Evolutionary conservation across 768 basidiomycete genomes (phyloP).

Genomic region (Suillus bovinus): DNA sequence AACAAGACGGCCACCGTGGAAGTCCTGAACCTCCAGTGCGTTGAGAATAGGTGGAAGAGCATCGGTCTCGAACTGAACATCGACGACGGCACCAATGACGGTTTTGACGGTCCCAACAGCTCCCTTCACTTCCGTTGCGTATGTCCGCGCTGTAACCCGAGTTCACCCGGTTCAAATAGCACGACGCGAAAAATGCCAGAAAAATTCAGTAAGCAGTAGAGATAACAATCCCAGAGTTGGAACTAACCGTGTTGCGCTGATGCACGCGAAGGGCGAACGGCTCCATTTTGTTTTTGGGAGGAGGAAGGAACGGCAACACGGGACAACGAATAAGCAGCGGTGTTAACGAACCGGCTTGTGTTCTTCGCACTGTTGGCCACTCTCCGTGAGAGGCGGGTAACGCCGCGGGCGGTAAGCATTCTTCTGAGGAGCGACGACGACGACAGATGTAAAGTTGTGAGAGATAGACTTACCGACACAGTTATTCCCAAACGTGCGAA

Average conservation of each 20-base stretch:
- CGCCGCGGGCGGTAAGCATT: constrained; percentile 83
- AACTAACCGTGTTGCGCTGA: constrained; percentile 55
- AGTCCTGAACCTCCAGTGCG: constrained; percentile 96
- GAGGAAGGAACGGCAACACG: constrained; percentile 48
- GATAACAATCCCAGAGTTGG: not conserved
- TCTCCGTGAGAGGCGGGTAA: constrained; percentile 86
- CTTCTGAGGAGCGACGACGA: constrained; percentile 43
- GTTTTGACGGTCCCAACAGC: constrained; percentile 87
- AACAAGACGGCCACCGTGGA: constrained; percentile 94
- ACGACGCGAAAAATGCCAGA: not conserved
- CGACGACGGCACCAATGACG: constrained; percentile 99
- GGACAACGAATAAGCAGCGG: constrained; percentile 60
- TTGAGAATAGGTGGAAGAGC: constrained; percentile 94
- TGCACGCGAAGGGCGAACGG: constrained; percentile 49
- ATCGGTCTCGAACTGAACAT: constrained; percentile 97
- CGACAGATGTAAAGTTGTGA: constrained; percentile 21
- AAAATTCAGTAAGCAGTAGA: constrained; percentile 7
- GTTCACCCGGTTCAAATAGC: constrained; percentile 3
- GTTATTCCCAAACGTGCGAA: constrained; percentile 3
- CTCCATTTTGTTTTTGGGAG: constrained; percentile 45
- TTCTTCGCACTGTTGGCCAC: constrained; percentile 73
- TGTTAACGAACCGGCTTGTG: constrained; percentile 77
- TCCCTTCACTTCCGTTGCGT: constrained; percentile 86
- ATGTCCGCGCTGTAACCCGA: constrained; percentile 62
- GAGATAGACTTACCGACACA: constrained; percentile 29